These are phyloP conservation scores for Thelephora ganbajun DNA, from an alignment of 768 basidiomycete species.

Conservation along the genomic window DNA sequence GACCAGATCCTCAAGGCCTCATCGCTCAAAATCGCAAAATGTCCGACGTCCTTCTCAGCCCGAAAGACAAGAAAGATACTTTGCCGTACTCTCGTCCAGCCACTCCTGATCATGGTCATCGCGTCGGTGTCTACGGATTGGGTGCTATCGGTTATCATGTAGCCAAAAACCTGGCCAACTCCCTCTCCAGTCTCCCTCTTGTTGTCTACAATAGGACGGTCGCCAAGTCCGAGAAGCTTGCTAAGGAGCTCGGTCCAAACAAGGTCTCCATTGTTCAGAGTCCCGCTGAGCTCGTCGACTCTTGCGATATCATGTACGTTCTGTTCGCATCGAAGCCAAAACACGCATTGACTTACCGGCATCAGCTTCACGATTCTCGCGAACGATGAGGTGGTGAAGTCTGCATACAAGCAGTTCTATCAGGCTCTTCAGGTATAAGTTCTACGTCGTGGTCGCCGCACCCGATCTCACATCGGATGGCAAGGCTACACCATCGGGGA, in stretches of 20 bases:
- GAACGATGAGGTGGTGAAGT: conserved; percentile 55
- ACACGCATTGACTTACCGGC: conserved; percentile 44
- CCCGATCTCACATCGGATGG: not conserved
- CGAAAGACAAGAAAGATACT: not conserved
- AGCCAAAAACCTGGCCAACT: conserved; percentile 65
- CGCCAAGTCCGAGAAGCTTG: conserved; percentile 44
- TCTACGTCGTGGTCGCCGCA: conserved; percentile 1
- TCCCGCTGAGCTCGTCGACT: conserved; percentile 41
- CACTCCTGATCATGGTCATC: conserved; percentile 27
- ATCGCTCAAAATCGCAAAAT: not conserved
- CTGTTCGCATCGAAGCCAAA: conserved; percentile 7
- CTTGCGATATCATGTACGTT: conserved; percentile 49
- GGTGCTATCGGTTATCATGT: conserved; percentile 66
- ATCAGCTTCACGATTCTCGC: conserved; percentile 46
- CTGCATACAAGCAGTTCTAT: conserved; percentile 46
- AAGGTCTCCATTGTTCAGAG: conserved; percentile 41
- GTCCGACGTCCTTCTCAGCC: no score
- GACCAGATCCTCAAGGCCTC: not conserved
- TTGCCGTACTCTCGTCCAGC: conserved; percentile 47
- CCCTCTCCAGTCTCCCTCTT: conserved; percentile 36
- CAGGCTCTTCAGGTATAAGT: conserved; percentile 37
- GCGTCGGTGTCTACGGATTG: conserved; percentile 36
- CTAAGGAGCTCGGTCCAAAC: conserved; percentile 37
- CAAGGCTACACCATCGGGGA: conserved; percentile 24
- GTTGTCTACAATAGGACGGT: conserved; percentile 56